Conservation (phyloP, 2,329 filamentous ascomycete genomes). For the Colletotrichum sp. region DNA sequence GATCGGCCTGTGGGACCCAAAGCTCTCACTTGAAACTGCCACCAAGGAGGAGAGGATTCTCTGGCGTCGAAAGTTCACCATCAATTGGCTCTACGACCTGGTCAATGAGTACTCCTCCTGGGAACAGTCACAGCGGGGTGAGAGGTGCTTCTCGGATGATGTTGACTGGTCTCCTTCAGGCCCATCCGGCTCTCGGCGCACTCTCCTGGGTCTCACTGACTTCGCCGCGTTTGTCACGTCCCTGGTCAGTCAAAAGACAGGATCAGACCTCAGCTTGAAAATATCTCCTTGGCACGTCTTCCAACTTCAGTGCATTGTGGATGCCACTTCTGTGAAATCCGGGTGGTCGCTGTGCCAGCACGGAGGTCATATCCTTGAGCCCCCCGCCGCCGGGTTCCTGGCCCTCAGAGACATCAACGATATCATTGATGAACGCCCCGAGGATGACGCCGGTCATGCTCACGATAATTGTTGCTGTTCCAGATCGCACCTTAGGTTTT, state of each 20-base stretch:
- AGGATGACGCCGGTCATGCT: neutral
- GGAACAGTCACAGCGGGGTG: constrained; percentile 42
- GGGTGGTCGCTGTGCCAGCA: constrained; percentile 44
- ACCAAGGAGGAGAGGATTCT: constrained; percentile 41
- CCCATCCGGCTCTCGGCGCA: constrained; percentile 19
- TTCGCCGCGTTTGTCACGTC: constrained; percentile 48
- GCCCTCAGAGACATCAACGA: neutral
- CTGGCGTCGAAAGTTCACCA: constrained; percentile 54
- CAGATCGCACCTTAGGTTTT: too few relatives aligned
- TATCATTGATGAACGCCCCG: neutral
- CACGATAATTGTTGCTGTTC: too few relatives aligned
- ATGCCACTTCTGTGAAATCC: constrained; percentile 46
- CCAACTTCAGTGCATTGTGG: constrained; percentile 55
- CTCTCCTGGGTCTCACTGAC: constrained; percentile 48
- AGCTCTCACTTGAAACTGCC: constrained; percentile 38
- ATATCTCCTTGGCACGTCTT: constrained; percentile 56
- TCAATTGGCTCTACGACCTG: constrained; percentile 58
- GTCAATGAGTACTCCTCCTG: constrained; percentile 49
- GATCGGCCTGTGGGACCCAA: constrained; percentile 45
- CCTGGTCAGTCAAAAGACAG: constrained; percentile 49
- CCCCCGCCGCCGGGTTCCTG: constrained; percentile 24
- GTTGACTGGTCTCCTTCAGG: neutral
- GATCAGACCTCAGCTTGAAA: constrained; percentile 37
- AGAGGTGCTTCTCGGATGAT: constrained; percentile 27
- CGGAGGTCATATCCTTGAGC: constrained; percentile 37